phyloP scores from a whole-genome alignment of 768 basidiomycete genomes.

The Podaxis sp. region DNA sequence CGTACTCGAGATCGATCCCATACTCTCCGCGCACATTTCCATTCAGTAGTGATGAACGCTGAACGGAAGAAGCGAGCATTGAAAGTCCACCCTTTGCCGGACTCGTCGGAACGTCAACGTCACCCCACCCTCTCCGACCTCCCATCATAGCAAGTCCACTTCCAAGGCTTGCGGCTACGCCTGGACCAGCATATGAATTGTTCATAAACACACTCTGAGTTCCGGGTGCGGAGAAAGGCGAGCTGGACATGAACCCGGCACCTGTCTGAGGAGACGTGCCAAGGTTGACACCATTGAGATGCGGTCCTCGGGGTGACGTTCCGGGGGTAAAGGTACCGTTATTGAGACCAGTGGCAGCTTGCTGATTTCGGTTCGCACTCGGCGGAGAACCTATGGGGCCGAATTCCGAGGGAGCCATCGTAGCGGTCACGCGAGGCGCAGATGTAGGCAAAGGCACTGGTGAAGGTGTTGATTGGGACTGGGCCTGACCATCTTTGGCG shows the following conservation, averaged over 20 bases:
- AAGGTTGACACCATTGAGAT: constrained; percentile 33
- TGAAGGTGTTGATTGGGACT: constrained; percentile 28
- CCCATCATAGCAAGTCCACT: constrained; percentile 48
- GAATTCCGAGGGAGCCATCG: constrained; percentile 51
- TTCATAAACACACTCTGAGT: constrained; percentile 55
- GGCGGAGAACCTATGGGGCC: constrained; percentile 87
- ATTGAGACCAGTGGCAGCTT: constrained; percentile 37
- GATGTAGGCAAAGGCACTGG: constrained; percentile 57
- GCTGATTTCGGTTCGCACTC: constrained; percentile 31
- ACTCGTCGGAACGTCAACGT: constrained; percentile 16
- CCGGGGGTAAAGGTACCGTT: constrained; percentile 48
- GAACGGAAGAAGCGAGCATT: constrained; percentile 16
- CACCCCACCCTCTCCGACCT: constrained; percentile 40
- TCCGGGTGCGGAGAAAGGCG: constrained; percentile 79
- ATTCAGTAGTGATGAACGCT: constrained; percentile 18
- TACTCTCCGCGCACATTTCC: constrained; percentile 27
- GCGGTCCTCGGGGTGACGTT: constrained; percentile 50
- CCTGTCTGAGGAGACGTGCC: constrained; percentile 30
- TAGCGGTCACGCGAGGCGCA: constrained; percentile 49
- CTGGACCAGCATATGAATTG: constrained; percentile 38
- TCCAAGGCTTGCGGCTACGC: constrained; percentile 66
- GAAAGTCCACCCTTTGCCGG: constrained; percentile 10
- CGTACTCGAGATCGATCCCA: constrained; percentile 39
- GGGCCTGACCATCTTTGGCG: constrained; percentile 10
- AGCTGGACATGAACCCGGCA: constrained; percentile 48